These are phyloP conservation scores for Persicaria tinctoria DNA, from an alignment of 148 eudicot species.

Conservation along the genomic window DNA sequence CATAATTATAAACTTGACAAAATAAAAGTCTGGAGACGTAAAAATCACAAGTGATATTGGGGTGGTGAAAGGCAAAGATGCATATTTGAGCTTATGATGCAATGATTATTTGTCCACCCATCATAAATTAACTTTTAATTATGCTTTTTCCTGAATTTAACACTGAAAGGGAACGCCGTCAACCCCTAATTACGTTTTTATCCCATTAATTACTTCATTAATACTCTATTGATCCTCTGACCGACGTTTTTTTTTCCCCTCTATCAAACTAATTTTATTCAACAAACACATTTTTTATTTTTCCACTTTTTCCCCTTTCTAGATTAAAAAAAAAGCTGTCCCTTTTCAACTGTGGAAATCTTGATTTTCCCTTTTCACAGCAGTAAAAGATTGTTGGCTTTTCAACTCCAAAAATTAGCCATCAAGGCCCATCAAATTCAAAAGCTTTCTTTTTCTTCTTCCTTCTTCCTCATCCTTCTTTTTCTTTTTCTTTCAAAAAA, in stretches of 20 bases:
- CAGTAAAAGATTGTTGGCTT: neutral
- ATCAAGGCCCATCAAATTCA: neutral
- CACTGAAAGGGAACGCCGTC: slow-evolving; percentile 18
- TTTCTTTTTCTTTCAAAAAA: neutral
- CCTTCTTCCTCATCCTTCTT: neutral
- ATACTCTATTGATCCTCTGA: neutral
- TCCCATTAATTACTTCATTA: too few species aligned
- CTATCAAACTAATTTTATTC: neutral
- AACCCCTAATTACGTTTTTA: neutral
- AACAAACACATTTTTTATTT: neutral
- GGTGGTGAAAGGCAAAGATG: slow-evolving; percentile 23
- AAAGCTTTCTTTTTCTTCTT: neutral
- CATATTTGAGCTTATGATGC: slow-evolving; percentile 18
- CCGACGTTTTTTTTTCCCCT: neutral
- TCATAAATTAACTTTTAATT: neutral
- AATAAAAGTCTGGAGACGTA: slow-evolving; percentile 18
- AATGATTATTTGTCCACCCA: slow-evolving; percentile 20
- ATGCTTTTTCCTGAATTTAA: slow-evolving; percentile 7
- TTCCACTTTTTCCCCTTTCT: too few species aligned
- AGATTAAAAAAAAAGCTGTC: too few species aligned
- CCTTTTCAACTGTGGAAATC: neutral
- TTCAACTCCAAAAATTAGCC: neutral
- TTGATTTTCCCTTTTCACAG: neutral
- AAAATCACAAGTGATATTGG: slow-evolving; percentile 32
- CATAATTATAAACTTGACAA: slow-evolving; percentile 14